Evolutionary conservation across 371 early-diverging fungal species (phyloP), one percentile per base, ranked within the genome.

Genomic region (Mucor racemosus): DNA sequence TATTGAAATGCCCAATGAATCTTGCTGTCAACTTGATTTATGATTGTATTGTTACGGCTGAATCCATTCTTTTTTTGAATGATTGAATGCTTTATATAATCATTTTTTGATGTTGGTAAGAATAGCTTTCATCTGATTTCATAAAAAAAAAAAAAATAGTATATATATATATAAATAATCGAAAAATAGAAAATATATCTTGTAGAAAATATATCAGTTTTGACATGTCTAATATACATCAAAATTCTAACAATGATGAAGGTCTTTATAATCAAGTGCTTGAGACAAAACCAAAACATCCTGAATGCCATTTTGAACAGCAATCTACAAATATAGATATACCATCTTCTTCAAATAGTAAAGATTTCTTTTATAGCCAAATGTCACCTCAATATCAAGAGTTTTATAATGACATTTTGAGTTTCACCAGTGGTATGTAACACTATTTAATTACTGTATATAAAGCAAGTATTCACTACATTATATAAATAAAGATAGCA

Each of bases 381-480:
- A 58, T 58, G 58, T 58, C 58, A 58, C 33, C 38, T 3, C 35
- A 58, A 11, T 58, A 35, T 11, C 58, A 59, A 42, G 42, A 59
- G 5, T 42, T 46, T 60, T 60, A 60, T n/a, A 44, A 35, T 17
- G 61, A 60, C 34, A 60, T 60, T 10, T 35, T 60, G 36, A 60
- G 61, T 6, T 60, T 46, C 17, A 60, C 61, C 11, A 60, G 61
- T 48, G 61, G 61, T 60, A 60, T 15, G 4, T 6, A 9, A 9
- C 4, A 1, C 14, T n/a, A n/a, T n/a, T n/a, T n/a, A n/a, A n/a
- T n/a, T n/a, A n/a, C n/a, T n/a, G n/a, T n/a, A n/a, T n/a, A n/a
- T n/a, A n/a, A n/a, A n/a, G n/a, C n/a, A n/a, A n/a, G n/a, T n/a
- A n/a, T n/a, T 36, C 6, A 36, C 36, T 36, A 48, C 21, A 26